Percentiles rank a stretch among this genome's conserved stretches.
Evolutionary conservation across 805 yeast genomes (phyloP).

Genomic region (Metschnikowia cubensis): DNA sequence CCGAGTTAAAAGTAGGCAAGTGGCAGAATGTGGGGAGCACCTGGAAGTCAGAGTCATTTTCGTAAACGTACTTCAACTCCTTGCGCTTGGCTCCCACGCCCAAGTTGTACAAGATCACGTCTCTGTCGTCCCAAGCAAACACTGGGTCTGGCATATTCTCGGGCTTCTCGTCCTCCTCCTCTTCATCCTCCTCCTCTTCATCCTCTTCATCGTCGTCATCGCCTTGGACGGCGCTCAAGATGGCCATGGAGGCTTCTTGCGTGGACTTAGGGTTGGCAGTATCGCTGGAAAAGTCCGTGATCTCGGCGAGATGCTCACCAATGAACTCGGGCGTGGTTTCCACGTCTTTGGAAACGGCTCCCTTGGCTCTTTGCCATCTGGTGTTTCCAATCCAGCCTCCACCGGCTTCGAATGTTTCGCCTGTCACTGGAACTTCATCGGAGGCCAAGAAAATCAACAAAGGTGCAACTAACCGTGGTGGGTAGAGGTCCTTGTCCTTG

Average conservation of each 20-base stretch:
- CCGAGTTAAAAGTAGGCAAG: slow-evolving; percentile 72
- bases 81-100: slow-evolving; percentile 81
- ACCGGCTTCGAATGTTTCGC: slow-evolving; percentile 87
- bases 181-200: slow-evolving; percentile 34
- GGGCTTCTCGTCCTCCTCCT: slow-evolving; percentile 32
- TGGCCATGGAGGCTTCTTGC: slow-evolving; percentile 76
- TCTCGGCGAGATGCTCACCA: slow-evolving; percentile 59
- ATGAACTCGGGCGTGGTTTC: slow-evolving; percentile 64
- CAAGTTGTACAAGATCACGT: slow-evolving; percentile 78
- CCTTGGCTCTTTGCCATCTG: slow-evolving; percentile 91
- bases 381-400: slow-evolving; percentile 96
- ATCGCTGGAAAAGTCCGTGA: slow-evolving; percentile 57
- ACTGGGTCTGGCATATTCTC: slow-evolving; percentile 40
- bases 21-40: slow-evolving; percentile 89
- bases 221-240: slow-evolving; percentile 59
- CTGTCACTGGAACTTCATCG: slow-evolving; percentile 66
- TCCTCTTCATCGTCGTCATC: slow-evolving; percentile 36
- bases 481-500: slow-evolving; percentile 76
- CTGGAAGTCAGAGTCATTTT: slow-evolving; percentile 71
- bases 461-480: slow-evolving; percentile 89
- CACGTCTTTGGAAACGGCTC: slow-evolving; percentile 60
- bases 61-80: slow-evolving; percentile 78
- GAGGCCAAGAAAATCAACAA: slow-evolving; percentile 75
- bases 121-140: slow-evolving; percentile 61
- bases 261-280: slow-evolving; percentile 57